These are phyloP conservation scores for Glebionis coronaria DNA, from an alignment of 129 eudicot species.

Conservation along the genomic window DNA sequence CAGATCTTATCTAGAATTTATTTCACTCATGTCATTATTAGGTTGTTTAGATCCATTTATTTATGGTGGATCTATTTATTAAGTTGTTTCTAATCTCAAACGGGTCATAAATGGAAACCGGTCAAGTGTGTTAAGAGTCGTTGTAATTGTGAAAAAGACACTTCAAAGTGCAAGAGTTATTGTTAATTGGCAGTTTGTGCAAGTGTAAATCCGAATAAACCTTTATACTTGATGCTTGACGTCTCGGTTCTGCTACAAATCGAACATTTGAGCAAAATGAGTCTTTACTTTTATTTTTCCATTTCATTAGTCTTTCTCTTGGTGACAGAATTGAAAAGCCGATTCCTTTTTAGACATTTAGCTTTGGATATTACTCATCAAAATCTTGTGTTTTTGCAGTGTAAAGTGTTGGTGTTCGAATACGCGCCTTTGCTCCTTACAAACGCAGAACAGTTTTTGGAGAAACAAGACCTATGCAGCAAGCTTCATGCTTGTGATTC, in stretches of 20 bases:
- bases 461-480: slow-evolving; percentile 66
- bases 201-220: not conserved
- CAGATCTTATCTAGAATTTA: not conserved
- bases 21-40: not conserved
- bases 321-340: not conserved
- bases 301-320: too few species aligned
- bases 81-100: not conserved
- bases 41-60: not conserved
- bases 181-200: too few species aligned
- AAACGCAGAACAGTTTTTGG: slow-evolving; percentile 71
- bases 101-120: not conserved
- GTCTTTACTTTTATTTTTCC: too few species aligned
- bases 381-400: slow-evolving; percentile 41
- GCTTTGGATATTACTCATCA: not conserved
- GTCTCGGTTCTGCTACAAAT: not conserved
- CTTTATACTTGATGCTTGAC: not conserved
- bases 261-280: not conserved
- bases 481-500: slow-evolving; percentile 68
- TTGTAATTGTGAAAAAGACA: too few species aligned
- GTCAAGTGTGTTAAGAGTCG: not conserved
- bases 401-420: slow-evolving; percentile 72
- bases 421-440: slow-evolving; percentile 72
- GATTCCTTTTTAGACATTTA: not conserved
- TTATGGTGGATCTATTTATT: not conserved
- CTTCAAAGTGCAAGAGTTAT: too few species aligned